Conservation (phyloP, 2,329 filamentous ascomycete species). For the Diaporthe helianthi region DNA sequence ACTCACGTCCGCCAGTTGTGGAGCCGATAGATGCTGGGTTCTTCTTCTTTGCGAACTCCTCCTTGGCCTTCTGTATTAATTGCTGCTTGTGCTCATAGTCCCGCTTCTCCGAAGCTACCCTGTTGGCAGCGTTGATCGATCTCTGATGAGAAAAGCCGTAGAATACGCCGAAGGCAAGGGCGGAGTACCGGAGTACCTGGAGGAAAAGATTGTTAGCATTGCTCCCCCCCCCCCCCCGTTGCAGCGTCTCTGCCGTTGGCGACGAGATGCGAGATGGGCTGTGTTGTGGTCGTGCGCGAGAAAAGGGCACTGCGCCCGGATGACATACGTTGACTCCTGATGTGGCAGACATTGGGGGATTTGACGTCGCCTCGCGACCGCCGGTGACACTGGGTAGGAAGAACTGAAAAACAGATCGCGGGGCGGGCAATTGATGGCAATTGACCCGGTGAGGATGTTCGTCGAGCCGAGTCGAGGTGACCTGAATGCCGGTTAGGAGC, state of each 20-base stretch:
- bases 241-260: not conserved
- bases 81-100: constrained; percentile 92
- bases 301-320: constrained; percentile 37
- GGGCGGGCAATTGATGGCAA: constrained; percentile 37
- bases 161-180: constrained; percentile 87
- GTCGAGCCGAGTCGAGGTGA: constrained; percentile 32
- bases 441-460: constrained; percentile 34
- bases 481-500: constrained; percentile 15
- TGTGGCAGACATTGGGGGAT: constrained; percentile 64
- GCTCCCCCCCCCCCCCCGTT: not conserved
- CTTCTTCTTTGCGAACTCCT: constrained; percentile 82
- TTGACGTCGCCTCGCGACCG: constrained; percentile 52
- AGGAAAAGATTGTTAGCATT: constrained; percentile 19
- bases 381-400: constrained; percentile 45
- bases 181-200: constrained; percentile 96
- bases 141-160: constrained; percentile 97
- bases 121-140: constrained; percentile 75
- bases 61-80: constrained; percentile 92
- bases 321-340: constrained; percentile 72
- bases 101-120: constrained; percentile 73
- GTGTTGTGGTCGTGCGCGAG: constrained; percentile 35
- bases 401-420: constrained; percentile 42
- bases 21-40: constrained; percentile 53
- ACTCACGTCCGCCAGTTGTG: constrained; percentile 45
- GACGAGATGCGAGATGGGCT: constrained; percentile 20